Percentiles rank a stretch among this genome's conserved stretches.
Evolutionary conservation across 306 rosid genomes (phyloP).

Genomic region (apple (Malus domestica)): DNA sequence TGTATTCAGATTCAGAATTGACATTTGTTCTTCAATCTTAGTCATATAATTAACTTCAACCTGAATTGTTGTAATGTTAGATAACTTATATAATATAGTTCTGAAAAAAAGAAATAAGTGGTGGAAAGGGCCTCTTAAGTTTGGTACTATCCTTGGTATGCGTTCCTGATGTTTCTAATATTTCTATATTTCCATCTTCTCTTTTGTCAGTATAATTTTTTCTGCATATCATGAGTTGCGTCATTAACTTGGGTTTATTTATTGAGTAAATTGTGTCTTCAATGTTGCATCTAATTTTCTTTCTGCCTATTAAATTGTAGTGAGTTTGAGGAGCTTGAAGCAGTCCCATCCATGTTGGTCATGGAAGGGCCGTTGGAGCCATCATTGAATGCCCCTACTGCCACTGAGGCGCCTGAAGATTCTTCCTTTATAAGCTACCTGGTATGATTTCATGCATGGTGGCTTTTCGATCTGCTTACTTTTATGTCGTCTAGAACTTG

Average conservation of each 20-base stretch:
- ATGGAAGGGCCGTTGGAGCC: conserved; percentile 60
- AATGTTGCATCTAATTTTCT: not conserved
- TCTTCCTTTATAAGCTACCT: conserved; percentile 48
- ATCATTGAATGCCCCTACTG: conserved; percentile 38
- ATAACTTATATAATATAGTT: not conserved
- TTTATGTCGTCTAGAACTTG: not conserved
- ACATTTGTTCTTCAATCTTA: not conserved
- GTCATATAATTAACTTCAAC: not conserved
- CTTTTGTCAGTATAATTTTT: not conserved
- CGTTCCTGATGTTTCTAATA: not conserved
- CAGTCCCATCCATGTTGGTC: conserved; percentile 41
- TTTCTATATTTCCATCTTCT: not conserved
- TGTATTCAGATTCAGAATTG: not conserved
- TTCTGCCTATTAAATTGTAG: conserved; percentile 20
- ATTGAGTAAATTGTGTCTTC: conserved; percentile 1
- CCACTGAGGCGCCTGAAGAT: conserved; percentile 51
- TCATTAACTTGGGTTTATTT: not conserved
- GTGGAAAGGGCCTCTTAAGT: not conserved
- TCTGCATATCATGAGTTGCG: not conserved
- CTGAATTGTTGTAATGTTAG: not conserved
- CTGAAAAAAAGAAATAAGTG: not conserved
- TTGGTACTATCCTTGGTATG: not conserved
- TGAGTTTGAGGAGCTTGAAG: conserved; percentile 74
- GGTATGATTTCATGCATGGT: not conserved
- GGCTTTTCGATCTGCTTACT: not conserved